Conservation (phyloP, 2,329 filamentous ascomycete genomes). For the Onygenales sp. region DNA sequence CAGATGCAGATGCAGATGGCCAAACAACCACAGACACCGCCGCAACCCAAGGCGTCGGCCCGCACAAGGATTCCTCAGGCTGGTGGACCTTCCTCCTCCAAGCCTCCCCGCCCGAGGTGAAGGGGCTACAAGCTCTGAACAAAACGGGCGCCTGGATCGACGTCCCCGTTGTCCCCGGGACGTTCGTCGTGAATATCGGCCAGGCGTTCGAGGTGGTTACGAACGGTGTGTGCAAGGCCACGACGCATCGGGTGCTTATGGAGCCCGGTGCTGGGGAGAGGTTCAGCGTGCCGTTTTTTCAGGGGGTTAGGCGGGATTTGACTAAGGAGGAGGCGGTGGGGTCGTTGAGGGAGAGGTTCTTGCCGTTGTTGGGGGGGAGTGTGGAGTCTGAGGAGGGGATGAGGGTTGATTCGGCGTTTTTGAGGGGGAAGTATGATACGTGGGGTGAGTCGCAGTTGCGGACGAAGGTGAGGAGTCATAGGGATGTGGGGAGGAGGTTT, state of each 20-base stretch:
- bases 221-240: conserved; percentile 35
- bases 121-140: conserved; percentile 36
- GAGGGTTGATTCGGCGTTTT: conserved; percentile 41
- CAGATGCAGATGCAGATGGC: no score
- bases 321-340: conserved; percentile 36
- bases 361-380: conserved; percentile 2
- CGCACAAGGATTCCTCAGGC: conserved; percentile 54
- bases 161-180: conserved; percentile 27
- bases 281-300: conserved; percentile 37
- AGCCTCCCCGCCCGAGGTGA: conserved; percentile 42
- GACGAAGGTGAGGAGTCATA: conserved; percentile 46
- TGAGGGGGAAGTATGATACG: conserved; percentile 42
- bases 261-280: conserved; percentile 33
- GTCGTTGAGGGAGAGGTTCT: conserved; percentile 31
- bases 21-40: no score
- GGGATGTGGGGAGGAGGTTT: conserved; percentile 39
- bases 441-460: conserved; percentile 48
- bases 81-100: conserved; percentile 58
- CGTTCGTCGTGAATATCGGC: conserved; percentile 37
- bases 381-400: conserved; percentile 28
- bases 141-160: conserved; percentile 34
- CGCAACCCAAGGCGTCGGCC: conserved; percentile 46
- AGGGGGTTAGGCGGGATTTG: conserved; percentile 40
- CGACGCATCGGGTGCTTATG: conserved; percentile 33
- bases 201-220: conserved; percentile 35